Conservation (phyloP, 2,329 filamentous ascomycete species). For the Daldinia sp. region DNA sequence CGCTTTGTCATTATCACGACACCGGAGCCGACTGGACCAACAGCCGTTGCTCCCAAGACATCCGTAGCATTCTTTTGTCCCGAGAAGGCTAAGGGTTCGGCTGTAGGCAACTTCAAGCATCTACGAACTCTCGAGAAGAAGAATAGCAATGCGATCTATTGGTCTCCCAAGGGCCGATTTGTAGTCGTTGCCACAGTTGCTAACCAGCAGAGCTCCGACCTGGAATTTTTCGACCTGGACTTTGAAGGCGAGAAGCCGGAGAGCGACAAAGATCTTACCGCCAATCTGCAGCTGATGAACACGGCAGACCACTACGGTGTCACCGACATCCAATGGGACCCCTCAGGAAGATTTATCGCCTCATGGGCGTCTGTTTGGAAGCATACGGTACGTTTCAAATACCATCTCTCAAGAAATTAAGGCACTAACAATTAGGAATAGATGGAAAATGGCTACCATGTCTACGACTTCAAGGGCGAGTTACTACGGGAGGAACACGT, state of each 20-base stretch:
- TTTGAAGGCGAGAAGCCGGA: constrained; percentile 97
- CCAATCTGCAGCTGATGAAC: constrained; percentile 95
- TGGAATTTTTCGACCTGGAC: constrained; percentile 98
- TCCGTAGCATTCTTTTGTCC: constrained; percentile 96
- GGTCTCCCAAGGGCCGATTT: constrained; percentile 95
- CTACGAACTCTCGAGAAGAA: constrained; percentile 97
- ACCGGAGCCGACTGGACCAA: constrained; percentile 81
- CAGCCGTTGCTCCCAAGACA: constrained; percentile 92
- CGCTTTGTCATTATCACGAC: constrained; percentile 97
- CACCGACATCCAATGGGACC: constrained; percentile 98
- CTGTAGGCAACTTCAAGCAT: constrained; percentile 94
- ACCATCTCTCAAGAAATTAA: constrained; percentile 1
- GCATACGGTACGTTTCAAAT: constrained; percentile 77
- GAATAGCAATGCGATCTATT: constrained; percentile 99
- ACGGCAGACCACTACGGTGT: constrained; percentile 96
- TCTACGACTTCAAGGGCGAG: constrained; percentile 96
- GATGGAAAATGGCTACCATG: constrained; percentile 99
- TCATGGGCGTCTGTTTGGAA: constrained; percentile 97
- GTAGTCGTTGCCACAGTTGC: constrained; percentile 93
- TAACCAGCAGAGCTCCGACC: constrained; percentile 92
- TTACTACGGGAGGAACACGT: constrained; percentile 89
- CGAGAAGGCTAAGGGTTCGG: constrained; percentile 87
- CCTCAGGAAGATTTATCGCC: constrained; percentile 92
- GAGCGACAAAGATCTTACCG: constrained; percentile 91
- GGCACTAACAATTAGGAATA: constrained; percentile 55